Conservation (phyloP, 176 grass and related monocot genomes). For the Oropetium thomaeum region DNA sequence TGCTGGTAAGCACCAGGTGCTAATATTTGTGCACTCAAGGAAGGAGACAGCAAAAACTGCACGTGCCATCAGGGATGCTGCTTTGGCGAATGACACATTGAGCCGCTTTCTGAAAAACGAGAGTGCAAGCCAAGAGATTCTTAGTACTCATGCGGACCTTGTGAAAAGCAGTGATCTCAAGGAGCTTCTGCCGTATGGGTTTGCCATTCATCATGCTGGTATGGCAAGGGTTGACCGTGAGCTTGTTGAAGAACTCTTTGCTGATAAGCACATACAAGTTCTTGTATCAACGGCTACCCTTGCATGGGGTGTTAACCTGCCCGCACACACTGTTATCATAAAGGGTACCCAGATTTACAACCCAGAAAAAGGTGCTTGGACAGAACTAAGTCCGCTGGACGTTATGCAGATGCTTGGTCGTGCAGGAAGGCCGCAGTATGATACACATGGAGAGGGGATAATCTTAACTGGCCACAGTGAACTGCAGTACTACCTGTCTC, state of each 20-base stretch:
- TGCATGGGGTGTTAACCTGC: conserved; percentile 97
- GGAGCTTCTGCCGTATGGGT: conserved; percentile 87
- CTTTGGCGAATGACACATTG: conserved; percentile 79
- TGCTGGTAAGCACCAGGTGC: conserved; percentile 94
- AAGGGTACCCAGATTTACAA: conserved; percentile 98
- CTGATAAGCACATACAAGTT: conserved; percentile 86
- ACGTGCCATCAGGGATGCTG: conserved; percentile 80
- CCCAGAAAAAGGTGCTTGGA: conserved; percentile 97
- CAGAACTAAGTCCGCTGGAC: conserved; percentile 89
- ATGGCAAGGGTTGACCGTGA: conserved; percentile 81
- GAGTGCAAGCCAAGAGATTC: conserved; percentile 89
- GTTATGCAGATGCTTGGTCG: conserved; percentile 99
- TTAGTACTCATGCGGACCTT: conserved; percentile 74
- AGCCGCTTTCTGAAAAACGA: conserved; percentile 85
- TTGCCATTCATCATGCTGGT: conserved; percentile 98
- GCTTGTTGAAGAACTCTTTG: conserved; percentile 85
- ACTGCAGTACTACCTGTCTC: conserved; percentile 91
- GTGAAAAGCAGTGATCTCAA: conserved; percentile 94
- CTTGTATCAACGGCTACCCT: conserved; percentile 91
- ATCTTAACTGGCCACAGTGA: conserved; percentile 90
- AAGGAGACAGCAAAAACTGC: conserved; percentile 94
- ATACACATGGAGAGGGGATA: conserved; percentile 91
- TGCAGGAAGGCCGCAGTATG: conserved; percentile 96
- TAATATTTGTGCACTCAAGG: conserved; percentile 99
- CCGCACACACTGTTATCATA: conserved; percentile 93